Base-by-base conservation (phyloP, 1,284 basidiomycete genomes). In the Papiliotrema flavescens region DNA sequence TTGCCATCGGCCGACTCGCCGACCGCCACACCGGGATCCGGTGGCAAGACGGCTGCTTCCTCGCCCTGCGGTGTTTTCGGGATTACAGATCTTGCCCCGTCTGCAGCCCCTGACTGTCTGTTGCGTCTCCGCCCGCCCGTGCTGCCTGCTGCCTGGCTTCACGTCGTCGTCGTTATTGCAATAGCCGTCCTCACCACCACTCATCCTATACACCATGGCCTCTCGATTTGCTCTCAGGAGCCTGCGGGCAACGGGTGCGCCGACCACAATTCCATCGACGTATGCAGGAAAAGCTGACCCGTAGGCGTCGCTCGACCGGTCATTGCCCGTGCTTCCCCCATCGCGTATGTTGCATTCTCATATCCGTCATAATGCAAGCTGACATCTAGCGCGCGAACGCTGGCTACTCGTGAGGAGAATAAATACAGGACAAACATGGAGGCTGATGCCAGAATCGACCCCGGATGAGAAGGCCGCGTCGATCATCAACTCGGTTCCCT, bases 401-500 rank as follows among this genome's bases (percentile, higher is more conserved):
- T 73, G 52, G 68, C 75, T 68, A 67, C 71, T 53, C 66, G 69
- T 70, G 47, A 64, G 67, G 69, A 35, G 37, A 52, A 19, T n/a
- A 23, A 40, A 46, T 49, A 50, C 22, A 44, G 26, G n/a, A 26
- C 5, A 20, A 19, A 41, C 20, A n/a, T n/a, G n/a, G n/a, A n/a
- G n/a, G n/a, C 35, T 55, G 23, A 49, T 47, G 20, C 45, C 62
- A 76, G 73, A 76, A 65, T 74, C 69, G 37, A 67, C 87, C n/a
- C 92, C 95, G 52, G 84, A 88, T 54, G 85, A 95, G 77, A 89
- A 89, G 70, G 96, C 95, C 51, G 84, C 87, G 49, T 85, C 94
- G 71, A 84, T 98, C 70, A 86, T 98, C 73, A 87, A 96, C 80
- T 85, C 85, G 73, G 84, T 98, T 61, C 96, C 95, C 48, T 92